Conservation (phyloP, 176 grass and related monocot genomes). For the Puya raimondii region DNA sequence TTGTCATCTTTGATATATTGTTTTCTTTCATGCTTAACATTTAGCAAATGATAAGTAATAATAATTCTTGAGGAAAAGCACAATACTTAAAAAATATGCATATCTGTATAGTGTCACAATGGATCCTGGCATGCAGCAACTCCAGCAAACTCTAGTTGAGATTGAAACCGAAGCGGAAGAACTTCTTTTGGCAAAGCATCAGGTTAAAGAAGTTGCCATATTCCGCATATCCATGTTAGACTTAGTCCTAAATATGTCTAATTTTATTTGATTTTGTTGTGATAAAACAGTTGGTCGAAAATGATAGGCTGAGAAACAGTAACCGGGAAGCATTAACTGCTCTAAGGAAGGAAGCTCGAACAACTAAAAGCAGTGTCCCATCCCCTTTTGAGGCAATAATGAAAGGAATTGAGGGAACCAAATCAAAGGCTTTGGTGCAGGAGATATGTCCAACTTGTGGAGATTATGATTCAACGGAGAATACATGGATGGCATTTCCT, state of each 20-base stretch:
- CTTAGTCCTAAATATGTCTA: background rate
- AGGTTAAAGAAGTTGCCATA: conserved; percentile 29
- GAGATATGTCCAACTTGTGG: conserved; percentile 81
- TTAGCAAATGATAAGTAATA: too few species aligned
- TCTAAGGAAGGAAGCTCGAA: conserved; percentile 57
- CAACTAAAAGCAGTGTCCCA: conserved; percentile 60
- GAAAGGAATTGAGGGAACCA: conserved; percentile 65
- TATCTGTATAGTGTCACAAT: conserved; percentile 32
- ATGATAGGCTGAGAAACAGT: conserved; percentile 52
- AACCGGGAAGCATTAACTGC: conserved; percentile 71
- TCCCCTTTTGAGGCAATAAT: conserved; percentile 76
- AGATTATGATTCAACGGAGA: conserved; percentile 50
- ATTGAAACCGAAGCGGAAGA: conserved; percentile 73
- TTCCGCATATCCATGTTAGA: background rate
- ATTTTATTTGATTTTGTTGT: conserved; percentile 1
- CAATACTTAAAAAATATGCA: background rate
- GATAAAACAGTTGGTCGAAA: conserved; percentile 58
- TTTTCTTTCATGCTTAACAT: too few species aligned
- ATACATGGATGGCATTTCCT: conserved; percentile 72
- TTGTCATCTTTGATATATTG: too few species aligned
- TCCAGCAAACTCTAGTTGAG: conserved; percentile 58
- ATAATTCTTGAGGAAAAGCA: background rate
- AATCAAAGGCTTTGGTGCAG: conserved; percentile 50
- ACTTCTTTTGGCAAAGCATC: conserved; percentile 77
- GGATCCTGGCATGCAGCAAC: conserved; percentile 59